phyloP scores from a whole-genome alignment of 176 grass and related monocot genomes.

The Juncus inflexus region DNA sequence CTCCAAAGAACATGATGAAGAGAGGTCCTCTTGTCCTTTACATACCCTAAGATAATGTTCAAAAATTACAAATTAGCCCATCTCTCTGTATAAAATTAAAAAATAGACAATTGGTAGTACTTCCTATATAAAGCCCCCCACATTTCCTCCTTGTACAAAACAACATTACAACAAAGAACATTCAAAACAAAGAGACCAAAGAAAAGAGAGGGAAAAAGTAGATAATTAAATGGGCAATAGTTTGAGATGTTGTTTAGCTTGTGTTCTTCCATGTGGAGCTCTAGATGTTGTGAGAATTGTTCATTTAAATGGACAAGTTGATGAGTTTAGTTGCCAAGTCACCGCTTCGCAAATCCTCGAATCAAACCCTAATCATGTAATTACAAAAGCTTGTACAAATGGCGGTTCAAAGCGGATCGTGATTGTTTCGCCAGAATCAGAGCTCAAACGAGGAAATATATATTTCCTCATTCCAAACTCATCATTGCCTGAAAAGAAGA shows the following conservation, averaged over 20 bases:
- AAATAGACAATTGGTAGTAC: not conserved
- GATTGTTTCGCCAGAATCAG: slow-evolving; percentile 67
- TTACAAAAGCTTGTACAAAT: slow-evolving; percentile 60
- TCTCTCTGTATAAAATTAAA: not conserved
- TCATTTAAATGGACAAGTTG: slow-evolving; percentile 72
- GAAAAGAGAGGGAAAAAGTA: not conserved
- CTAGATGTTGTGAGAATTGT: slow-evolving; percentile 84
- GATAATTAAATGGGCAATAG: slow-evolving; percentile 74
- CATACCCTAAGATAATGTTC: slow-evolving; percentile 10
- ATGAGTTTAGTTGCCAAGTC: slow-evolving; percentile 71
- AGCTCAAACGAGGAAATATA: slow-evolving; percentile 86
- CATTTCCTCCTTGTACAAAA: not conserved
- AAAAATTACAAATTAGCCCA: slow-evolving; percentile 8
- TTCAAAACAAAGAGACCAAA: not conserved
- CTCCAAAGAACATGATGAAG: slow-evolving; percentile 19
- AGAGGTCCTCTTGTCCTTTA: slow-evolving; percentile 19
- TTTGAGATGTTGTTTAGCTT: slow-evolving; percentile 81
- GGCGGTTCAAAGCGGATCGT: slow-evolving; percentile 65
- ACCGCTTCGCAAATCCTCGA: slow-evolving; percentile 54
- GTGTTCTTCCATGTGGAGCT: slow-evolving; percentile 81
- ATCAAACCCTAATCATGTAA: slow-evolving; percentile 69
- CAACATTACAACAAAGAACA: not conserved
- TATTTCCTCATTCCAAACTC: slow-evolving; percentile 85
- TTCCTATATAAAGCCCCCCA: slow-evolving; percentile 18
- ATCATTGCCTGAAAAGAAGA: slow-evolving; percentile 39